phyloP scores from a whole-genome alignment of 2,329 filamentous ascomycete species.

The Tympanopsis confertula region DNA sequence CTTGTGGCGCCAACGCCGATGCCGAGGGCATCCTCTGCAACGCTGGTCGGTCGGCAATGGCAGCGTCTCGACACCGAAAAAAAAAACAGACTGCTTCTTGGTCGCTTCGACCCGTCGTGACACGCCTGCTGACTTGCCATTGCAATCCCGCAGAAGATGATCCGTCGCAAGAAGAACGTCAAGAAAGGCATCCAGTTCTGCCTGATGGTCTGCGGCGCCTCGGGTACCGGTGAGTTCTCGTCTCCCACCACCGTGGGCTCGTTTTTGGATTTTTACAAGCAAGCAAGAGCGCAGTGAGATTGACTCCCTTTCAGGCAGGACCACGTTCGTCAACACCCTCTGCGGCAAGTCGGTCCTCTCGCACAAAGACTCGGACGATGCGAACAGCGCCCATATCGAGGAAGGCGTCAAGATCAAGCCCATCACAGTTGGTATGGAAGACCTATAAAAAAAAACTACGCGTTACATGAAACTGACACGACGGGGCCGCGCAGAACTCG shows the following conservation, averaged over 20 bases:
- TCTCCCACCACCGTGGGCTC: slow-evolving; percentile 6
- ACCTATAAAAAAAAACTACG: slow-evolving; percentile 1
- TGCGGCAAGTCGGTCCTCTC: slow-evolving; percentile 86
- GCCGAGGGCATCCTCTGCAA: too few species aligned
- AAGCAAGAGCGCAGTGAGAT: slow-evolving; percentile 5
- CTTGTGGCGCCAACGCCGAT: too few species aligned
- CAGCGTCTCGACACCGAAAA: too few species aligned
- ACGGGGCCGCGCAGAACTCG: slow-evolving; percentile 53
- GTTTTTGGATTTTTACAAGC: slow-evolving; percentile 6
- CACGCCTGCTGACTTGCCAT: background rate
- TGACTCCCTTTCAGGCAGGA: slow-evolving; percentile 55
- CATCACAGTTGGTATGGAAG: slow-evolving; percentile 76
- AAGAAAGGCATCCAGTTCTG: slow-evolving; percentile 99
- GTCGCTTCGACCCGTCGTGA: too few species aligned
- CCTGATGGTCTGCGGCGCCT: slow-evolving; percentile 98
- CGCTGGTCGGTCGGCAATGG: too few species aligned
- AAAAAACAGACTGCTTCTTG: too few species aligned
- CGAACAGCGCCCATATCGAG: slow-evolving; percentile 77
- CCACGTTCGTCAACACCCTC: slow-evolving; percentile 98
- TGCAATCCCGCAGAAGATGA: slow-evolving; percentile 62
- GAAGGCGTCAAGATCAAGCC: slow-evolving; percentile 98
- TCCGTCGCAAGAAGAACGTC: slow-evolving; percentile 99
- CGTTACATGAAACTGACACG: slow-evolving; percentile 1
- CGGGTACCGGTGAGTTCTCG: slow-evolving; percentile 72
- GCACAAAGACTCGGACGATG: slow-evolving; percentile 88